Evolutionary conservation across 1,284 basidiomycete genomes (phyloP), one percentile per base, ranked within the genome.

Genomic region (Melampsora americana): DNA sequence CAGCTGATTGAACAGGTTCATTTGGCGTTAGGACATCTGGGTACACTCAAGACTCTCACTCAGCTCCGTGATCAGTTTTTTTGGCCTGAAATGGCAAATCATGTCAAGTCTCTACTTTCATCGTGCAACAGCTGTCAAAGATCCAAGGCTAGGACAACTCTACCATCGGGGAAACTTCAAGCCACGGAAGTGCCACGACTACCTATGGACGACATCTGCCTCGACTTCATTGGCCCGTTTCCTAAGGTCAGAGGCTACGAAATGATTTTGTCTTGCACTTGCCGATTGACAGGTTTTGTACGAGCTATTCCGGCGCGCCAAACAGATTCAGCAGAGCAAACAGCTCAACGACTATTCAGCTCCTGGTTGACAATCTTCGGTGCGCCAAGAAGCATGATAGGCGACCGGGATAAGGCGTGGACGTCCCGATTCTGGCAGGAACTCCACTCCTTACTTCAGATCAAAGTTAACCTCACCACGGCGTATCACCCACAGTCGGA

Each of bases 61-160:
- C 60, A 81, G 0, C 78, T 85, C 0, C 77, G 79, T 0, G 66
- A 78, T 5, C 80, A 80, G 0, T 86, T 83, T 66, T 86, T 84
- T 78, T 86, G 85, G 85, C 84, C 83, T 0, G 78, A 81, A n/a
- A 86, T 86, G 84, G 23, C 39, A 11, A 46, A 48, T 9, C 18
- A 46, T n/a, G 66, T 62, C 28, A 5, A 18, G 9, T 3, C 2
- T 5, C 26, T 62, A 5, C 2, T 62, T 5, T 5, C 6, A 5
- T 2, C 23, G 16, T 80, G 79, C 56, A 64, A 69, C 20, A 46
- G 46, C 3, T 78, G 78, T 60, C 78, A 78, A 35, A n/a, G 68
- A 18, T 18, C 69, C 28, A 78, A 78, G 68, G 20, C 77, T 0
- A 5, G 66, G 4, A 78, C 77, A 26, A 77, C 72, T 18, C 48